These are phyloP conservation scores for Mycena haematopus DNA, from an alignment of 768 basidiomycete genomes.

Conservation along the genomic window DNA sequence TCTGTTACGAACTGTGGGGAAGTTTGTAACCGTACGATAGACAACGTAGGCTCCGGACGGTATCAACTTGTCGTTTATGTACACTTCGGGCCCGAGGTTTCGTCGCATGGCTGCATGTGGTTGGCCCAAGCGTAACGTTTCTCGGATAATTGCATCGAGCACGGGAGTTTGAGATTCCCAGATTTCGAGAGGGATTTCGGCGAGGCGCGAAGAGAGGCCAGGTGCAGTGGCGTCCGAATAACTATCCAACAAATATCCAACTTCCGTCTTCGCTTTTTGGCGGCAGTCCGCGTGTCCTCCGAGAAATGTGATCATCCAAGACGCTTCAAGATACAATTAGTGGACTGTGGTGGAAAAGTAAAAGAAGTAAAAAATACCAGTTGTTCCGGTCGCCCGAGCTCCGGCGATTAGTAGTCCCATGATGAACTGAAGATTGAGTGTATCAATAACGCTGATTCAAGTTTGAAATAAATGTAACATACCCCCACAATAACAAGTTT, in stretches of 20 bases:
- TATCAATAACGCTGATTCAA: conserved; percentile 24
- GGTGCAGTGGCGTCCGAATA: conserved; percentile 41
- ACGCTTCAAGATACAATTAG: conserved; percentile 47
- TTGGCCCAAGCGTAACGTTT: conserved; percentile 80
- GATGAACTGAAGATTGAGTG: conserved; percentile 60
- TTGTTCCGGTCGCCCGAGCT: conserved; percentile 80
- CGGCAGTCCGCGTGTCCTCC: conserved; percentile 73
- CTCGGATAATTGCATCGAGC: conserved; percentile 74
- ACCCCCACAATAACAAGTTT: conserved; percentile 74
- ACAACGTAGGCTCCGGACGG: conserved; percentile 79
- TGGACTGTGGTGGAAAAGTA: conserved; percentile 4
- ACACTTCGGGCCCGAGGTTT: conserved; percentile 74
- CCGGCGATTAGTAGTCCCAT: conserved; percentile 84
- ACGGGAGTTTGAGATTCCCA: conserved; percentile 78
- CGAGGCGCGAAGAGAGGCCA: conserved; percentile 53
- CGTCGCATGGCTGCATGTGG: conserved; percentile 84
- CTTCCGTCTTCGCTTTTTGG: conserved; percentile 62
- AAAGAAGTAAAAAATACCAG: conserved; percentile 45
- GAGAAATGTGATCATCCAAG: conserved; percentile 78
- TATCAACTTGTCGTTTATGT: conserved; percentile 72
- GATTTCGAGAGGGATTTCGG: conserved; percentile 65
- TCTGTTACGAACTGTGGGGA: background rate
- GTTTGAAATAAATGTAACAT: conserved; percentile 34
- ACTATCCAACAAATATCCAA: conserved; percentile 58
- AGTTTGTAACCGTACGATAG: conserved; percentile 48